These are phyloP conservation scores for Rhodotorula sp. DNA, from an alignment of 1,284 basidiomycete genomes.

Conservation along the genomic window DNA sequence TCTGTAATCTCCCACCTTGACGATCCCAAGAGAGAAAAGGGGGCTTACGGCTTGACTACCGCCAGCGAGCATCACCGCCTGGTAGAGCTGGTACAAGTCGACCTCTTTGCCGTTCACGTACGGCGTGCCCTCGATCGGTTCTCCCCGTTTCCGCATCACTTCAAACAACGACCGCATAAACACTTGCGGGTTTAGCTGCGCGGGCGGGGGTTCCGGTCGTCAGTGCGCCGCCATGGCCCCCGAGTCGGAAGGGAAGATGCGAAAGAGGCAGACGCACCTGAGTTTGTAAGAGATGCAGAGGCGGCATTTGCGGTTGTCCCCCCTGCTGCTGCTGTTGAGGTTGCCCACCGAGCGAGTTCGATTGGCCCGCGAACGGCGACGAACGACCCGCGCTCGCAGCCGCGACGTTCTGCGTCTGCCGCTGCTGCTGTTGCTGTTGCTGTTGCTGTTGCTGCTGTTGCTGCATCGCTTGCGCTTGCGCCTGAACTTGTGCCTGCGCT, in stretches of 20 bases:
- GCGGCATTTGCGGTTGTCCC: slow-evolving; percentile 22
- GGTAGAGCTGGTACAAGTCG: slow-evolving; percentile 43
- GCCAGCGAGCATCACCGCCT: slow-evolving; percentile 36
- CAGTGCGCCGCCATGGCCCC: background rate
- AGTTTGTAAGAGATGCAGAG: slow-evolving; percentile 30
- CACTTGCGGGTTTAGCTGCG: slow-evolving; percentile 38
- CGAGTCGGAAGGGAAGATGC: background rate
- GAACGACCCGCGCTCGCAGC: slow-evolving; percentile 13
- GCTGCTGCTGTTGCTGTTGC: slow-evolving; percentile 10
- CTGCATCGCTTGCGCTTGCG: slow-evolving; percentile 1
- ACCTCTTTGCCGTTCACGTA: slow-evolving; percentile 41
- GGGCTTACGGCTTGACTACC: slow-evolving; percentile 32
- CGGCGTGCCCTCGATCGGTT: slow-evolving; percentile 41
- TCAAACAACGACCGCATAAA: slow-evolving; percentile 45
- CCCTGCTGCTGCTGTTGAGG: slow-evolving; percentile 1
- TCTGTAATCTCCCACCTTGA: no score
- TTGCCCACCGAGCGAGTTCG: background rate
- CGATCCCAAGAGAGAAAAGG: background rate
- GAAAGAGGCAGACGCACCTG: background rate
- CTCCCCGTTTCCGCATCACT: slow-evolving; percentile 42
- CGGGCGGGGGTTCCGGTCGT: background rate
- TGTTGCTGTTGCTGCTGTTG: slow-evolving; percentile 11
- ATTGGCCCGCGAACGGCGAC: slow-evolving; percentile 5
- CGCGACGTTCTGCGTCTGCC: slow-evolving; percentile 13
- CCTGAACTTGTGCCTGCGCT: background rate